These are phyloP conservation scores for Fusarium zealandicum DNA, from an alignment of 2,329 filamentous ascomycete genomes.

Conservation along the genomic window DNA sequence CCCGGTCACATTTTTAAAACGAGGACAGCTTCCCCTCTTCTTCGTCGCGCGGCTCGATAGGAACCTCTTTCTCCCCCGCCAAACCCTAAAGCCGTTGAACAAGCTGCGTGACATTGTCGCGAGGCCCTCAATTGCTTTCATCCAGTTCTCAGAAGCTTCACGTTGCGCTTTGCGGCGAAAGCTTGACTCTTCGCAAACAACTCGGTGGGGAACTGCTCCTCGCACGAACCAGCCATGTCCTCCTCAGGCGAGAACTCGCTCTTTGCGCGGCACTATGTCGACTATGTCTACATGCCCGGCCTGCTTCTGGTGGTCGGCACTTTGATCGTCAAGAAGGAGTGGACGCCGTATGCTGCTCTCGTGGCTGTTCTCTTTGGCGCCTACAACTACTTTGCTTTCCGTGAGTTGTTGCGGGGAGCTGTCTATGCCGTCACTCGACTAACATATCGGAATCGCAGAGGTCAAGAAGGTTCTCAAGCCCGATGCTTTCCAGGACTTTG, in stretches of 20 bases:
- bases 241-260: constrained; percentile 42
- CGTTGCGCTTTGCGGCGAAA: neutral
- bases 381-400: constrained; percentile 74
- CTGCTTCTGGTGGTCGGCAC: constrained; percentile 78
- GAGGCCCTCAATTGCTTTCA: constrained; percentile 20
- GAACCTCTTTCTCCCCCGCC: constrained; percentile 10
- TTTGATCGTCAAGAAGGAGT: constrained; percentile 80
- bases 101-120: neutral
- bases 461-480: constrained; percentile 86
- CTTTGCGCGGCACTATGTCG: constrained; percentile 69
- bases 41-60: constrained; percentile 11
- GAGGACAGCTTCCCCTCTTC: constrained; percentile 28
- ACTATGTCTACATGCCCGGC: constrained; percentile 86
- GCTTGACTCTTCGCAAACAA: constrained; percentile 14
- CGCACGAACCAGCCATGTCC: constrained; percentile 35
- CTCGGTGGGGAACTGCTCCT: constrained; percentile 30
- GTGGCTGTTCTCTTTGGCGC: constrained; percentile 71
- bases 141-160: neutral
- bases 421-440: constrained; percentile 12
- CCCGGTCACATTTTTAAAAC: constrained; percentile 24
- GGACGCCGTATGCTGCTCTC: constrained; percentile 72
- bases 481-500: constrained; percentile 87
- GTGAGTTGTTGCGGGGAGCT: constrained; percentile 59
- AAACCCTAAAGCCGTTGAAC: neutral
- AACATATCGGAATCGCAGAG: constrained; percentile 55